These are phyloP conservation scores for Bryopsis sp. DNA, from an alignment of 139 green algal species.

Conservation along the genomic window DNA sequence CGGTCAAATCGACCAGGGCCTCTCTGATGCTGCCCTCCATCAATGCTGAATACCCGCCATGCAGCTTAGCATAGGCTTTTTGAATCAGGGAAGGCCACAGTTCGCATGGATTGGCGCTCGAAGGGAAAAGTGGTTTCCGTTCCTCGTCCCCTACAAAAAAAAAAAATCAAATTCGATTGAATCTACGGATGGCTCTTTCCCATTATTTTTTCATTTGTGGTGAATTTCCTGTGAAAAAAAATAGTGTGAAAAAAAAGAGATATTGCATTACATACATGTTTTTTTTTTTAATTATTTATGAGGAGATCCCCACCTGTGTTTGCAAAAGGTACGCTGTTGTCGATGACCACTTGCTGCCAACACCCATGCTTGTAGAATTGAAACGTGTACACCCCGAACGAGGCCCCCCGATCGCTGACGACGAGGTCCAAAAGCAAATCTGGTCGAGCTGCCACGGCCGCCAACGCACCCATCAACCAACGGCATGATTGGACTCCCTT, in stretches of 20 bases:
- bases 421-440: constrained; percentile 45
- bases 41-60: constrained; percentile 39
- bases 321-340: constrained; percentile 30
- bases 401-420: constrained; percentile 28
- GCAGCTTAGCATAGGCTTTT: constrained; percentile 56
- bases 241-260: no score
- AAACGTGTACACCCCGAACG: constrained; percentile 29
- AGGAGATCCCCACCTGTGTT: no score
- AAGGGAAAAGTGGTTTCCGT: constrained; percentile 18
- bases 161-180: no score
- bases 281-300: no score
- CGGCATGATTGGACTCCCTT: background rate
- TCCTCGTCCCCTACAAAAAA: no score
- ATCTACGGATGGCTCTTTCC: no score
- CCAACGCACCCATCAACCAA: constrained; percentile 39
- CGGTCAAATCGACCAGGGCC: constrained; percentile 44
- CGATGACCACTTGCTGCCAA: constrained; percentile 36
- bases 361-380: constrained; percentile 58
- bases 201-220: no score
- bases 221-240: no score
- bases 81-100: constrained; percentile 47
- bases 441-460: constrained; percentile 27
- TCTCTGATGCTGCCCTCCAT: constrained; percentile 32
- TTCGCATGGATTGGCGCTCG: constrained; percentile 32
- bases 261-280: no score